phyloP scores from a whole-genome alignment of 2,329 filamentous ascomycete species.

The Alternaria brassicae region DNA sequence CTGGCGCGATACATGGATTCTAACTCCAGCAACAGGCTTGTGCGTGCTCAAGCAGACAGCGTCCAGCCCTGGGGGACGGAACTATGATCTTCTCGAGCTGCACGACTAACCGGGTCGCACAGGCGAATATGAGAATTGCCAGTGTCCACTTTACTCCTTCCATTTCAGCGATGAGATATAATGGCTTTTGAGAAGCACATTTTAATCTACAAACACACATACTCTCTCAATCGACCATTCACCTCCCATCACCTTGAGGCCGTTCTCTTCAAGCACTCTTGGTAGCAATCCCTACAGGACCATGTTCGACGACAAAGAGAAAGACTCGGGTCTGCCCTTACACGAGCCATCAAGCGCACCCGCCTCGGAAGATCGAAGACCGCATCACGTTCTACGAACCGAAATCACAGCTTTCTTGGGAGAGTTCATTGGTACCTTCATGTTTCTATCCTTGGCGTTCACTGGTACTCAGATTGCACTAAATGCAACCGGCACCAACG shows the following conservation, averaged over 20 bases:
- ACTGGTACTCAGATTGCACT: conserved; percentile 57
- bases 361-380: conserved; percentile 8
- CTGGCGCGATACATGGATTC: not conserved
- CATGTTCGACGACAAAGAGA: conserved; percentile 20
- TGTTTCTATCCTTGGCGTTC: conserved; percentile 52
- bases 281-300: not conserved
- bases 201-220: not conserved
- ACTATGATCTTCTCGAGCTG: conserved; percentile 1
- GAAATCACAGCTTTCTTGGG: conserved; percentile 45
- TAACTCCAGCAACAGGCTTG: conserved; percentile 1
- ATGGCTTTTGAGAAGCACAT: conserved; percentile 5
- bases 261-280: conserved; percentile 2
- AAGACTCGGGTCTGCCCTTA: conserved; percentile 14
- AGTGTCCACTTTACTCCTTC: conserved; percentile 3
- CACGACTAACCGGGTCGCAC: not conserved
- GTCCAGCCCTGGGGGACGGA: not conserved
- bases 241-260: conserved; percentile 3
- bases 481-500: conserved; percentile 44
- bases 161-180: conserved; percentile 5
- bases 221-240: not conserved
- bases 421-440: conserved; percentile 56
- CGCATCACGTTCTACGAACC: conserved; percentile 18
- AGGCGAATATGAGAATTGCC: conserved; percentile 7
- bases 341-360: conserved; percentile 22
- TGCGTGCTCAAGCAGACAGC: not conserved